A percentile compares a stretch with the other conserved stretches of the same genome.
Conservation (phyloP, 2,329 filamentous ascomycete genomes). For the Chrysoporthe puriensis region DNA sequence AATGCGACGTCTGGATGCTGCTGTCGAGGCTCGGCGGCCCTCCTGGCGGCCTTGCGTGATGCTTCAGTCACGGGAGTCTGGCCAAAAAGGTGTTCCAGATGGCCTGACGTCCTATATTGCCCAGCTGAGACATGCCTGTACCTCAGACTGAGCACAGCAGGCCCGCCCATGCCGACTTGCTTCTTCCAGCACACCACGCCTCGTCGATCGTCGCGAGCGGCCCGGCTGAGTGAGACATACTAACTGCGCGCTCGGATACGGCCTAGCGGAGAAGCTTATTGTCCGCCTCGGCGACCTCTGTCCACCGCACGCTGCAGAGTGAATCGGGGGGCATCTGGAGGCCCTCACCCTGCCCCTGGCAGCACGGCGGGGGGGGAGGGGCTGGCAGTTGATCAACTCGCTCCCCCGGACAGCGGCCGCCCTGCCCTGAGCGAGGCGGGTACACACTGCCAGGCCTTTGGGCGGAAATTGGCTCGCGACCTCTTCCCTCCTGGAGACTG, state of each 20-base stretch:
- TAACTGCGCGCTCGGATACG: neutral
- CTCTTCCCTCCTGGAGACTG: neutral
- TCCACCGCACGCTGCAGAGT: neutral
- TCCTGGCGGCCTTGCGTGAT: neutral
- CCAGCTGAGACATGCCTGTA: neutral
- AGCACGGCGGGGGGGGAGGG: neutral
- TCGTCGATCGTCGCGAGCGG: neutral
- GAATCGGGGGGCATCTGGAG: too few relatives aligned
- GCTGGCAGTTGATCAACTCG: too few relatives aligned
- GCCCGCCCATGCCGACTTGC: too few relatives aligned
- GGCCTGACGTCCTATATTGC: neutral
- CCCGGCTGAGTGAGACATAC: slow-evolving; percentile 1
- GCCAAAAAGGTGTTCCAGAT: neutral
- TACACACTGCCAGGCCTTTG: neutral
- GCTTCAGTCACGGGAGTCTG: neutral
- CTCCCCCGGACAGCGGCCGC: too few relatives aligned
- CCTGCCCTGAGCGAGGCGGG: too few relatives aligned
- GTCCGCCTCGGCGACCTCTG: neutral
- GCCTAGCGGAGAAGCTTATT: neutral
- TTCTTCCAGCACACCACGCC: too few relatives aligned
- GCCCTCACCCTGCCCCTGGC: too few relatives aligned
- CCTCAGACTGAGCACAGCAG: too few relatives aligned
- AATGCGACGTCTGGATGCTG: neutral
- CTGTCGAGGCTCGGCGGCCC: neutral
- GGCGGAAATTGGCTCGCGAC: neutral